Evolutionary conservation across 148 eudicot genomes (phyloP), one percentile per base, ranked within the genome.

Genomic region (Diospyros lotus): DNA sequence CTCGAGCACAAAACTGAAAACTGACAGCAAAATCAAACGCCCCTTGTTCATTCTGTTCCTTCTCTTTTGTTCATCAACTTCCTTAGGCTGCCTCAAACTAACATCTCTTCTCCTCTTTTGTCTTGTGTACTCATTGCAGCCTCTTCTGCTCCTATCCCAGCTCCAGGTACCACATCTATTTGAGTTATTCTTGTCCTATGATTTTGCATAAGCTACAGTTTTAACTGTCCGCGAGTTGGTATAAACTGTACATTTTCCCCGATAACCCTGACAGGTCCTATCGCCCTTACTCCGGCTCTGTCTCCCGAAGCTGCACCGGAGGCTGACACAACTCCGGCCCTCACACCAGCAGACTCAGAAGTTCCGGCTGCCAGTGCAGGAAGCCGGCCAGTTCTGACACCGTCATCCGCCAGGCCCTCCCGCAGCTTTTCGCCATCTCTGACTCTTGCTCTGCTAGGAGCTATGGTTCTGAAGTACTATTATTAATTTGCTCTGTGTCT

Each of bases 61-160:
- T 67, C 44, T 6, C 48, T 11, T 1, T 10, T 2, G 4, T 14
- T 58, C 14, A 46, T 5, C 28, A n/a, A 40, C 53, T 39, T 45
- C 51, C 3, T 40, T 42, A 3, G 5, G 39, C 12, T 52, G 7
- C 38, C 42, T 0, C 44, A 42, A 40, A 58, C 42, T 52, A 60
- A 8, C 4, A 39, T 9, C 14, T 13, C 38, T 2, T 12, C 38
- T 17, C 3, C 5, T 13, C 11, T 13, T 41, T 44, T 54, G 43
- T 76, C 56, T 38, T 58, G 54, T 71, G 14, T 63, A 61, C 3
- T 18, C 1, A 1, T 73, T 86, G 76, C 93, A 90, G 97, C 89
- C 12, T 53, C 85, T 46, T 85, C 81, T 58, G 70, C 93, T 44
- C 98, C 93, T 4, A 58, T 85, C 79, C 89, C 98, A 17, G 90